phyloP scores from a whole-genome alignment of 345 rosid genomes.

The Leavenworthia alabamica region DNA sequence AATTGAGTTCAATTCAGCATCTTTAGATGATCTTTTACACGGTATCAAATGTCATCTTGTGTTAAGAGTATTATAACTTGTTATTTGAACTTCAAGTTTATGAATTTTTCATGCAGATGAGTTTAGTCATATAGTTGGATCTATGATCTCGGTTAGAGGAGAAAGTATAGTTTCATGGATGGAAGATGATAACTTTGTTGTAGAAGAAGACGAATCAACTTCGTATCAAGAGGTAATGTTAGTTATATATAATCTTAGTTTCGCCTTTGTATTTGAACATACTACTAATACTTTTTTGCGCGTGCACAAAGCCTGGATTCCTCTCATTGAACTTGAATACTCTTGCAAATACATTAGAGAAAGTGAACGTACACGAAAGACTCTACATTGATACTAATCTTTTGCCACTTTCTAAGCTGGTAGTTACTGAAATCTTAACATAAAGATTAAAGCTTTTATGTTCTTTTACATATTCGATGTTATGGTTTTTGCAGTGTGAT shows the following conservation, averaged over 20 bases:
- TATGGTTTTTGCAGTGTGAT: conserved; percentile 26
- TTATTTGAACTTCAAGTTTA: background rate
- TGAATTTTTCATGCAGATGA: conserved; percentile 42
- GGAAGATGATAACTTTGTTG: conserved; percentile 55
- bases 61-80: too few relatives aligned
- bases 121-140: conserved; percentile 39
- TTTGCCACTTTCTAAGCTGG: conserved; percentile 50
- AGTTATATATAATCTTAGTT: too few relatives aligned
- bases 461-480: conserved; percentile 9
- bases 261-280: too few relatives aligned
- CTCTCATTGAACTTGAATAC: conserved; percentile 63
- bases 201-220: conserved; percentile 46
- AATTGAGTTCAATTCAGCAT: conserved; percentile 31
- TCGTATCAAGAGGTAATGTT: conserved; percentile 52
- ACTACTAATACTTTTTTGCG: too few relatives aligned
- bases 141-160: conserved; percentile 65
- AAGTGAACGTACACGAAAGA: conserved; percentile 53
- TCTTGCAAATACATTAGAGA: conserved; percentile 55
- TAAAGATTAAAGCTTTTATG: background rate
- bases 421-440: conserved; percentile 21
- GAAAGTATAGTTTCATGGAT: conserved; percentile 68
- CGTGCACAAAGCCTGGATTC: conserved; percentile 63
- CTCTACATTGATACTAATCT: conserved; percentile 73
- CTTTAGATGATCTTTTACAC: conserved; percentile 50
- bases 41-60: too few relatives aligned